Conservation (phyloP, 2,329 filamentous ascomycete genomes). For the Trichoderma sp. region DNA sequence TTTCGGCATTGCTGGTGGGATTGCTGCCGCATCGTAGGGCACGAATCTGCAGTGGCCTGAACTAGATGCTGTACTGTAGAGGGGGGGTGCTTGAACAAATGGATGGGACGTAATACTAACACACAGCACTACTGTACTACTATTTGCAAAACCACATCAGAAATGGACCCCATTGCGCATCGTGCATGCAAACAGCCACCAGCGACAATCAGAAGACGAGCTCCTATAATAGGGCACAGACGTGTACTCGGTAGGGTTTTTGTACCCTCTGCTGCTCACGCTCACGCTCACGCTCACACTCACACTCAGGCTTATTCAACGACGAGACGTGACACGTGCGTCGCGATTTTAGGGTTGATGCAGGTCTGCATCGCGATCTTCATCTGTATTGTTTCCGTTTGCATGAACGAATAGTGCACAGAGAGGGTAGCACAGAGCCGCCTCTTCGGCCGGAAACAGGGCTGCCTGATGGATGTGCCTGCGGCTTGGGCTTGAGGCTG, state of each 20-base stretch:
- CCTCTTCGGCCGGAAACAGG: neutral
- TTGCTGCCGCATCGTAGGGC: conserved; percentile 19
- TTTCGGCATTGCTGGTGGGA: conserved; percentile 3
- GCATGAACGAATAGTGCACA: conserved; percentile 10
- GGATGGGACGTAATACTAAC: conserved; percentile 5
- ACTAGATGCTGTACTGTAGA: conserved; percentile 7
- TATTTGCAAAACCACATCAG: neutral
- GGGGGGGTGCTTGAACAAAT: conserved; percentile 19
- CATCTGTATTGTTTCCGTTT: conserved; percentile 2
- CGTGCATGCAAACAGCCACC: conserved; percentile 9
- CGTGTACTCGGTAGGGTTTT: neutral
- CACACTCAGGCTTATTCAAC: neutral
- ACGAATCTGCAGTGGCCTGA: conserved; percentile 22
- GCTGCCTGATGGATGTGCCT: neutral
- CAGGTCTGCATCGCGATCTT: conserved; percentile 11
- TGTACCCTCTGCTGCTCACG: neutral
- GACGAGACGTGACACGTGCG: conserved; percentile 13
- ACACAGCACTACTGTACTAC: too few species aligned
- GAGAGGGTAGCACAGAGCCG: neutral
- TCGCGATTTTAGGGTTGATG: conserved; percentile 10
- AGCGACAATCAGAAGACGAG: neutral
- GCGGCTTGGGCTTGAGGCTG: conserved; percentile 1
- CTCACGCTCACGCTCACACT: neutral
- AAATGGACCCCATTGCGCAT: conserved; percentile 6
- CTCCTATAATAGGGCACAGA: neutral